Evolutionary conservation across 306 rosid species (phyloP), one percentile per base, ranked within the genome.

Genomic region (Rosa multiflora): DNA sequence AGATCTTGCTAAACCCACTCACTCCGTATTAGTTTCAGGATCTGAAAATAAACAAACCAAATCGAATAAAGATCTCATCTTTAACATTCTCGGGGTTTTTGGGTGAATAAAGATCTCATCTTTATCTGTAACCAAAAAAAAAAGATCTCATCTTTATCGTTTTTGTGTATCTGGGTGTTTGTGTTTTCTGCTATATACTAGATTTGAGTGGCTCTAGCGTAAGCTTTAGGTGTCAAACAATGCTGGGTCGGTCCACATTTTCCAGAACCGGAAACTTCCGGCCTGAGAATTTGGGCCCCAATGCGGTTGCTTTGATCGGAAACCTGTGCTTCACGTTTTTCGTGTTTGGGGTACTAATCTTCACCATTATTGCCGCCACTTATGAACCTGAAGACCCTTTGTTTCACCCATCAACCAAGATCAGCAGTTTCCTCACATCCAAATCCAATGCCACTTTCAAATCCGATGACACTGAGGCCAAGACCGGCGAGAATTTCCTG

Each of bases 321-420:
- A 96, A 93, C 76, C 94, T 96, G 46, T 88, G 99, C 81, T 96
- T 96, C 82, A 87, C 98, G 4, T 70, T 93, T 42, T 96, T 96
- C 84, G 98, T 96, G 75, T 37, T 93, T 67, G 98, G 97, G 48
- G 98, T 96, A 42, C 74, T 96, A 52, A 85, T 96, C 75, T 96
- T 96, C 42, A 96, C 99, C 23, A 87, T 96, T 58, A 91, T 96
- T 52, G 99, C 99, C 55, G 99, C 98, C 66, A 96, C 97, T 15
- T 96, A 96, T 78, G 93, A 96, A 67, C 99, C 99, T 32, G 99
- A 96, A 83, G 99, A 96, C 64, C 99, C 98, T 64, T 80, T 96
- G 86, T 96, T 96, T 82, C 94, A 90, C 80, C 99, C 99, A 72
- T 89, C 99, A 42, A 93, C 97, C 52, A 91, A 89, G 92, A 93